Conservation (phyloP, 352 stramenopile species). For the Discostella stelligera region DNA sequence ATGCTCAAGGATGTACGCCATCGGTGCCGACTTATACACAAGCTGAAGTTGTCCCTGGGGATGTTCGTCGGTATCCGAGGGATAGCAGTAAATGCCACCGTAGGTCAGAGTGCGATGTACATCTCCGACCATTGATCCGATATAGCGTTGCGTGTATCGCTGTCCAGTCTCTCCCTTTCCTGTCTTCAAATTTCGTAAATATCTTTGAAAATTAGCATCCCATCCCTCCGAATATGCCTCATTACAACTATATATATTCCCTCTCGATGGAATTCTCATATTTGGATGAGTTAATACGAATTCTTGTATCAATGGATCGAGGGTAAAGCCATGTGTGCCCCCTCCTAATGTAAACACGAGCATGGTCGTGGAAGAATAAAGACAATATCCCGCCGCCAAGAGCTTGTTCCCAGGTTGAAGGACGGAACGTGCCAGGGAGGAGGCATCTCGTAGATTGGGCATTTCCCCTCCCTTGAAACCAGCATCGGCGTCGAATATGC, state of each 20-base stretch:
- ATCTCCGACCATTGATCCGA: slow-evolving; percentile 98
- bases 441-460: slow-evolving; percentile 25
- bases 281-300: slow-evolving; percentile 96
- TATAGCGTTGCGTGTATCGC: slow-evolving; percentile 92
- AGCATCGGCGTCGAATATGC: slow-evolving; percentile 48
- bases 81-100: slow-evolving; percentile 97
- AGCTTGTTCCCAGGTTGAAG: slow-evolving; percentile 91
- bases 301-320: slow-evolving; percentile 94
- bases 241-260: slow-evolving; percentile 98
- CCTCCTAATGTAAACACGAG: slow-evolving; percentile 93
- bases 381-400: slow-evolving; percentile 95
- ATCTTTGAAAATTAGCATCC: slow-evolving; percentile 85
- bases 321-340: slow-evolving; percentile 91
- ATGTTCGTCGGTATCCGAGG: slow-evolving; percentile 87
- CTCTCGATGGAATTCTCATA: slow-evolving; percentile 92
- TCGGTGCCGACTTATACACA: slow-evolving; percentile 97
- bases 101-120: slow-evolving; percentile 97
- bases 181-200: slow-evolving; percentile 82
- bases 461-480: slow-evolving; percentile 30
- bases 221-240: slow-evolving; percentile 95
- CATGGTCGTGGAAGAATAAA: slow-evolving; percentile 97
- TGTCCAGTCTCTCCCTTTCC: slow-evolving; percentile 74
- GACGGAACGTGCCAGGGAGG: slow-evolving; percentile 41
- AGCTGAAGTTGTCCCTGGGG: slow-evolving; percentile 91
- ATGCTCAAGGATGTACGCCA: slow-evolving; percentile 97